Conservation (phyloP, 192 early-diverging fungal genomes). For the Gorgonomyces haynaldii region DNA sequence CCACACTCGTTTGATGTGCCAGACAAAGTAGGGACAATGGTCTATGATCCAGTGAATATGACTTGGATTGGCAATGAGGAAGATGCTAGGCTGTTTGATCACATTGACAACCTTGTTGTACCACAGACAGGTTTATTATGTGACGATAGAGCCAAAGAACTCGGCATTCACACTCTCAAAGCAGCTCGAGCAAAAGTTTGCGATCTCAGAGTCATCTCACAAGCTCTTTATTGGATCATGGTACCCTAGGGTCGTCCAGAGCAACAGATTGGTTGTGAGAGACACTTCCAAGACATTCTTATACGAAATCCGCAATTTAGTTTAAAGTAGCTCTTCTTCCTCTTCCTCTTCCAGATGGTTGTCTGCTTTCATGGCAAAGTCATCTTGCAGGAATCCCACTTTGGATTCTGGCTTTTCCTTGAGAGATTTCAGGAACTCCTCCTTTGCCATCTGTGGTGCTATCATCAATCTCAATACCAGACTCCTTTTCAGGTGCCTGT, state of each 20-base stretch:
- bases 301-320: constrained; percentile 40
- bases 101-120: constrained; percentile 18
- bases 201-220: constrained; percentile 31
- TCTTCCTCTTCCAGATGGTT: constrained; percentile 31
- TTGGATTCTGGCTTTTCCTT: constrained; percentile 4
- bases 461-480: constrained; percentile 23
- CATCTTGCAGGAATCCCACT: constrained; percentile 9
- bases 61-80: constrained; percentile 40
- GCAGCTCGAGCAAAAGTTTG: constrained; percentile 17
- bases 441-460: constrained; percentile 3
- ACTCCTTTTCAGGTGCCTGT: constrained; percentile 48
- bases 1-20: constrained; percentile 20
- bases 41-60: constrained; percentile 39
- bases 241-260: constrained; percentile 31
- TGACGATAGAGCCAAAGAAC: not conserved
- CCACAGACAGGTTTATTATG: not conserved
- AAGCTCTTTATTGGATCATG: constrained; percentile 43
- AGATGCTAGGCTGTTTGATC: constrained; percentile 32
- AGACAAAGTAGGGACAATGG: constrained; percentile 29
- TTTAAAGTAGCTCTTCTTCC: constrained; percentile 15
- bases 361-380: constrained; percentile 22
- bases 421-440: constrained; percentile 3
- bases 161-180: constrained; percentile 7
- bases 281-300: constrained; percentile 36
- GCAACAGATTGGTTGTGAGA: constrained; percentile 16